Conservation (phyloP, 2,329 filamentous ascomycete genomes). For the Proliferodiscus dingleyae region DNA sequence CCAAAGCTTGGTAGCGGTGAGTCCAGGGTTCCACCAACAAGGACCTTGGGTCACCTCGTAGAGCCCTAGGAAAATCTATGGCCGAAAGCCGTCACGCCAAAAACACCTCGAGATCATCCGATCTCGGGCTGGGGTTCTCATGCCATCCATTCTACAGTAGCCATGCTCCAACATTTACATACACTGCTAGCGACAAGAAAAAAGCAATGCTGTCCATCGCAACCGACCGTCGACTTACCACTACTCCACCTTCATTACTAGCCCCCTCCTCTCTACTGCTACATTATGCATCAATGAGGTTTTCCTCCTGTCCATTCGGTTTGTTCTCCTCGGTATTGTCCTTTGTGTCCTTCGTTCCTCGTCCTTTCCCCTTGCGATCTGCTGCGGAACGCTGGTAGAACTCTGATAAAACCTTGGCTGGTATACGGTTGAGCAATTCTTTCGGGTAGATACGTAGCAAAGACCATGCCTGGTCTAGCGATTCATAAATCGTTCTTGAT, state of each 20-base stretch:
- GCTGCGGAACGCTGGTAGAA: conserved; percentile 69
- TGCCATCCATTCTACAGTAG: conserved; percentile 24
- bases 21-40: background rate
- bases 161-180: conserved; percentile 16
- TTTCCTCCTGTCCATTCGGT: conserved; percentile 46
- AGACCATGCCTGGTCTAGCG: conserved; percentile 93
- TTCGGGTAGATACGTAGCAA: conserved; percentile 96
- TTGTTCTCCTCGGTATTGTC: conserved; percentile 33
- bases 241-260: too few relatives aligned
- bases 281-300: conserved; percentile 54
- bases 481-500: conserved; percentile 85
- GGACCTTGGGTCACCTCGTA: background rate
- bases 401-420: conserved; percentile 75
- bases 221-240: too few relatives aligned
- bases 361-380: conserved; percentile 58
- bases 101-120: conserved; percentile 1
- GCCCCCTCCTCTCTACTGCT: background rate
- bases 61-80: background rate
- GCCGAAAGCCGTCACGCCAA: background rate
- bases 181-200: too few relatives aligned
- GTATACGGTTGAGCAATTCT: conserved; percentile 94
- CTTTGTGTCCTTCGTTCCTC: conserved; percentile 41
- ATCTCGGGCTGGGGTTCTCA: conserved; percentile 9
- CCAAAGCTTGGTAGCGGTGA: background rate
- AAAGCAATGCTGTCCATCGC: too few relatives aligned